These are phyloP conservation scores for Gloeopeniophorella convolvens DNA, from an alignment of 768 basidiomycete genomes.

Conservation along the genomic window DNA sequence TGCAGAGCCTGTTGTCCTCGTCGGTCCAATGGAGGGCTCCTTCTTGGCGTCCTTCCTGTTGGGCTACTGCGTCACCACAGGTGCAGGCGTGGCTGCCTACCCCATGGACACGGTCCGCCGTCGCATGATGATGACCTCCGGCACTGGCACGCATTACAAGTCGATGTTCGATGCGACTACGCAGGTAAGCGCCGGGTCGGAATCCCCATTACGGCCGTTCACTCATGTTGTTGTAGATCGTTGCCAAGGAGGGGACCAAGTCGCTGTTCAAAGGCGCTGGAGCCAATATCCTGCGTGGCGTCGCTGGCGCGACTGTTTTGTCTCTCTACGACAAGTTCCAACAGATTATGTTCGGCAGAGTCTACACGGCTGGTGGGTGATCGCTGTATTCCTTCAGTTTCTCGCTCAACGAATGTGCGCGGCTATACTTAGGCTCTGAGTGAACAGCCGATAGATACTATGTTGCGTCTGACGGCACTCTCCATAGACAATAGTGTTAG, in stretches of 20 bases:
- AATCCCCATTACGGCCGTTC: too few species aligned
- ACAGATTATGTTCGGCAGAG: conserved; percentile 94
- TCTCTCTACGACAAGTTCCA: conserved; percentile 99
- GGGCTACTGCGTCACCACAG: conserved; percentile 98
- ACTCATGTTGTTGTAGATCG: conserved; percentile 40
- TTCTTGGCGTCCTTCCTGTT: conserved; percentile 96
- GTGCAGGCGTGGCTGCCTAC: conserved; percentile 98
- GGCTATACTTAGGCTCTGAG: too few species aligned
- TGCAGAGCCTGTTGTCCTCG: conserved; percentile 92
- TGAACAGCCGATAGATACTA: too few species aligned
- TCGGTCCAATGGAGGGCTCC: conserved; percentile 90
- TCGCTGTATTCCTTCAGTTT: too few species aligned
- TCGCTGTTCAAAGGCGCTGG: conserved; percentile 99
- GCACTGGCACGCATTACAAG: conserved; percentile 97
- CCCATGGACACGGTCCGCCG: conserved; percentile 95
- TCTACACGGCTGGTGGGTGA: conserved; percentile 86
- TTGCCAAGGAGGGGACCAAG: conserved; percentile 91
- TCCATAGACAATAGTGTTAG: too few species aligned
- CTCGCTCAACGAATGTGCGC: too few species aligned
- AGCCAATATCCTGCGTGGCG: conserved; percentile 90
- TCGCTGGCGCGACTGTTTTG: conserved; percentile 99
- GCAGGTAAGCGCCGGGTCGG: conserved; percentile 33
- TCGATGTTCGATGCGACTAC: conserved; percentile 96
- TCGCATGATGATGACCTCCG: conserved; percentile 99
- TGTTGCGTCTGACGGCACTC: too few species aligned